Conservation (phyloP, 1,284 basidiomycete genomes). For the Tetrapyrgos nigripes region DNA sequence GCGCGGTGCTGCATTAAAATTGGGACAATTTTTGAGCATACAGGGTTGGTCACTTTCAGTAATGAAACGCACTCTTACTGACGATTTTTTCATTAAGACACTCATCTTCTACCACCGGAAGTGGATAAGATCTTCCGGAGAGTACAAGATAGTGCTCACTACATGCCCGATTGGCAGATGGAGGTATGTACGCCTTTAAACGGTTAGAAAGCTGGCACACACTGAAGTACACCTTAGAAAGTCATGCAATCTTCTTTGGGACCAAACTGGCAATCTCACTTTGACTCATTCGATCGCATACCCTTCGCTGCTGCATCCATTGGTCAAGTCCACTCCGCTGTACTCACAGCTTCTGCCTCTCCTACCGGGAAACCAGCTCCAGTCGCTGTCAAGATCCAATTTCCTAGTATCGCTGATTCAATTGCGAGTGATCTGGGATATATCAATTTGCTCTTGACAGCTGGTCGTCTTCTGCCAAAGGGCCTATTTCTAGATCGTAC, state of each 20-base stretch:
- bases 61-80: neutral
- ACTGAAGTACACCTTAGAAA: slow-evolving; percentile 52
- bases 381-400: slow-evolving; percentile 96
- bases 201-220: slow-evolving; percentile 9
- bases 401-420: slow-evolving; percentile 89
- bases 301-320: slow-evolving; percentile 98
- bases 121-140: slow-evolving; percentile 89
- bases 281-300: slow-evolving; percentile 81
- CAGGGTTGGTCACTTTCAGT: slow-evolving; percentile 68
- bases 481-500: slow-evolving; percentile 93
- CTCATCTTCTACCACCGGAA: slow-evolving; percentile 87
- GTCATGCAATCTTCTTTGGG: slow-evolving; percentile 84
- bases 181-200: slow-evolving; percentile 59
- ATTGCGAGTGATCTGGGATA: slow-evolving; percentile 92
- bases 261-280: slow-evolving; percentile 75
- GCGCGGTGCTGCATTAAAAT: slow-evolving; percentile 95
- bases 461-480: slow-evolving; percentile 82
- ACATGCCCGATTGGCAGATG: slow-evolving; percentile 99
- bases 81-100: slow-evolving; percentile 58
- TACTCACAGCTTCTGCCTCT: slow-evolving; percentile 56
- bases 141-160: slow-evolving; percentile 96
- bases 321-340: slow-evolving; percentile 92
- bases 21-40: slow-evolving; percentile 98
- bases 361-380: slow-evolving; percentile 59
- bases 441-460: slow-evolving; percentile 83